These are phyloP conservation scores for Phyllachora maydis DNA, from an alignment of 2,329 filamentous ascomycete species.

Conservation along the genomic window DNA sequence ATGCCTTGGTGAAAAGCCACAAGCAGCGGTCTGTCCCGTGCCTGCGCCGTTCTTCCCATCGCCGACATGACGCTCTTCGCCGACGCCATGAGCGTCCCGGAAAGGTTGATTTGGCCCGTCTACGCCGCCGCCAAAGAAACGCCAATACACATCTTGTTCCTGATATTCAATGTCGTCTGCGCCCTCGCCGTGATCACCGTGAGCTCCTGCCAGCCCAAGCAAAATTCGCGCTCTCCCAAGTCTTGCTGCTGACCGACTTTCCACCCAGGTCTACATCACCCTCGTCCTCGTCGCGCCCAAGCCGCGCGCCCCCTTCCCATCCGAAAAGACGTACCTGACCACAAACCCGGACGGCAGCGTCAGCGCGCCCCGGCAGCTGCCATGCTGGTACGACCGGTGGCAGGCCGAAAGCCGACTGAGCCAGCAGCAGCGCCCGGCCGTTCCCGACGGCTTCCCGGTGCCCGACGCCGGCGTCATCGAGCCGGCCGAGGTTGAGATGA, in stretches of 20 bases:
- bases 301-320: slow-evolving; percentile 50
- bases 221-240: too few species aligned
- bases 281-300: slow-evolving; percentile 62
- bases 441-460: slow-evolving; percentile 16
- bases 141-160: slow-evolving; percentile 16
- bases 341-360: slow-evolving; percentile 41
- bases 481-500: slow-evolving; percentile 64
- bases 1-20: too few species aligned
- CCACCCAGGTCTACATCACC: slow-evolving; percentile 30
- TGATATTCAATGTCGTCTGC: slow-evolving; percentile 13
- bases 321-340: slow-evolving; percentile 74
- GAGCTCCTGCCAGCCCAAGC: slow-evolving; percentile 4
- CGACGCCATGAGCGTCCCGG: slow-evolving; percentile 11
- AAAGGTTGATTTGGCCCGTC: slow-evolving; percentile 13
- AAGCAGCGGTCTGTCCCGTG: too few species aligned
- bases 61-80: slow-evolving; percentile 4
- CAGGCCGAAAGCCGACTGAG: slow-evolving; percentile 35
- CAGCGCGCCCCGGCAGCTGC: slow-evolving; percentile 30
- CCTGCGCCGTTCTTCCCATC: neutral
- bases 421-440: slow-evolving; percentile 13
- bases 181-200: slow-evolving; percentile 16
- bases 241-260: too few species aligned
- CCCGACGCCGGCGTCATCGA: slow-evolving; percentile 41
- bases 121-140: slow-evolving; percentile 15
- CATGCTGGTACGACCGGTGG: slow-evolving; percentile 77